Evolutionary conservation across 441 rosid genomes (phyloP).

Genomic region (Brassica hybrid): DNA sequence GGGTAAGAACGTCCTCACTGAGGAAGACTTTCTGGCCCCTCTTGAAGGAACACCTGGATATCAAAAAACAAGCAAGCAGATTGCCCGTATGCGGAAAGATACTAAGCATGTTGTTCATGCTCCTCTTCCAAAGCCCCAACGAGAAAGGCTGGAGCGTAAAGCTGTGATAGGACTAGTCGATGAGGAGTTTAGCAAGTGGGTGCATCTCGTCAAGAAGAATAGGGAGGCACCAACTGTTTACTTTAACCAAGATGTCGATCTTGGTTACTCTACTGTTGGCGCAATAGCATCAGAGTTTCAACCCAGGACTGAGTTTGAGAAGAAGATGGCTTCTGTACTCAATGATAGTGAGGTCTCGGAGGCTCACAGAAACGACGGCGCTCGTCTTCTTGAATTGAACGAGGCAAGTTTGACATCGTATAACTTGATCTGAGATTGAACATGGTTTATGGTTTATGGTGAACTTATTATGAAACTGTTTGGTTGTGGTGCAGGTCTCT

Average conservation of each 20-base stretch:
- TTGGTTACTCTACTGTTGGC: conserved; percentile 88
- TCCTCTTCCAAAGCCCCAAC: conserved; percentile 74
- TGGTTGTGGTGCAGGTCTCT: conserved; percentile 59
- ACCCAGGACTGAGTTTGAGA: conserved; percentile 95
- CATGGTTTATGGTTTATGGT: neutral
- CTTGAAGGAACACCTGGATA: conserved; percentile 68
- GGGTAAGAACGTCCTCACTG: conserved; percentile 61
- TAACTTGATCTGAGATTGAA: neutral
- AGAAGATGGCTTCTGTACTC: conserved; percentile 80
- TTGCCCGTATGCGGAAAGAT: conserved; percentile 56
- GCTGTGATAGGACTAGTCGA: conserved; percentile 64
- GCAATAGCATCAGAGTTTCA: conserved; percentile 93
- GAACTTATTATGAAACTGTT: conserved; percentile 20
- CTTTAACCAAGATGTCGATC: conserved; percentile 72
- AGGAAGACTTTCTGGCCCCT: conserved; percentile 73
- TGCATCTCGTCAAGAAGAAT: conserved; percentile 75
- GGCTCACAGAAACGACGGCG: conserved; percentile 86
- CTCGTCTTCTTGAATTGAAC: conserved; percentile 84
- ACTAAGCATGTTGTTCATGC: conserved; percentile 64
- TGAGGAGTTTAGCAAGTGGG: conserved; percentile 77
- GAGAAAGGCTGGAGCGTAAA: conserved; percentile 76
- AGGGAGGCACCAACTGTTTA: conserved; percentile 84
- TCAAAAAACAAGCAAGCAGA: conserved; percentile 60
- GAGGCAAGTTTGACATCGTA: conserved; percentile 51
- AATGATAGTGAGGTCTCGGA: conserved; percentile 61